Evolutionary conservation across 2,329 filamentous ascomycete genomes (phyloP).

Genomic region (Penicillium hordei): DNA sequence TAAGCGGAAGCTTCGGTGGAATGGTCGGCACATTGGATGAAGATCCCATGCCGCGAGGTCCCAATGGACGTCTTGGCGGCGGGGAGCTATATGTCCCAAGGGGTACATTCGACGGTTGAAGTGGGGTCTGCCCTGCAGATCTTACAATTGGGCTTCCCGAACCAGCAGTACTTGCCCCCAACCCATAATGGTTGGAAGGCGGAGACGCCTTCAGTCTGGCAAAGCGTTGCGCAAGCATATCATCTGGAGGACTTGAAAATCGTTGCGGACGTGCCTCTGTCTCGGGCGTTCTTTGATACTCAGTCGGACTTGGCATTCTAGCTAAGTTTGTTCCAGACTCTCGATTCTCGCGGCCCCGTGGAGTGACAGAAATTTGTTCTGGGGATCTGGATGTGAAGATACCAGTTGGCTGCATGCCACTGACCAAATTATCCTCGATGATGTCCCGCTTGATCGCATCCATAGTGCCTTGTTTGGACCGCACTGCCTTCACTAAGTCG

Average conservation of each 20-base stretch:
- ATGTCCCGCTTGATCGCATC: slow-evolving; percentile 44
- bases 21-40: slow-evolving; percentile 35
- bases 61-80: slow-evolving; percentile 36
- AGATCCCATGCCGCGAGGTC: slow-evolving; percentile 46
- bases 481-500: slow-evolving; percentile 49
- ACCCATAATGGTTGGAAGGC: not conserved
- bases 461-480: slow-evolving; percentile 45
- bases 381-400: slow-evolving; percentile 10
- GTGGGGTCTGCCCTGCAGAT: slow-evolving; percentile 19
- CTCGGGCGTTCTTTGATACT: slow-evolving; percentile 35
- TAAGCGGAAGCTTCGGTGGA: slow-evolving; percentile 46
- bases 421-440: slow-evolving; percentile 38
- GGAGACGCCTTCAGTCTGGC: slow-evolving; percentile 37
- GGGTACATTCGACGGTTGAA: slow-evolving; percentile 17
- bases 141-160: slow-evolving; percentile 7
- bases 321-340: slow-evolving; percentile 21
- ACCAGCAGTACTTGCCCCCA: not conserved
- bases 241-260: slow-evolving; percentile 32
- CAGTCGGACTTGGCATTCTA: slow-evolving; percentile 44
- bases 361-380: slow-evolving; percentile 13
- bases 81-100: slow-evolving; percentile 14
- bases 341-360: slow-evolving; percentile 26
- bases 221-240: slow-evolving; percentile 45
- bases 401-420: slow-evolving; percentile 29
- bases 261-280: slow-evolving; percentile 24